Percentiles rank a stretch among this genome's conserved stretches.
Conservation (phyloP, 2,329 filamentous ascomycete genomes). For the Conoideocrella luteorostrata region DNA sequence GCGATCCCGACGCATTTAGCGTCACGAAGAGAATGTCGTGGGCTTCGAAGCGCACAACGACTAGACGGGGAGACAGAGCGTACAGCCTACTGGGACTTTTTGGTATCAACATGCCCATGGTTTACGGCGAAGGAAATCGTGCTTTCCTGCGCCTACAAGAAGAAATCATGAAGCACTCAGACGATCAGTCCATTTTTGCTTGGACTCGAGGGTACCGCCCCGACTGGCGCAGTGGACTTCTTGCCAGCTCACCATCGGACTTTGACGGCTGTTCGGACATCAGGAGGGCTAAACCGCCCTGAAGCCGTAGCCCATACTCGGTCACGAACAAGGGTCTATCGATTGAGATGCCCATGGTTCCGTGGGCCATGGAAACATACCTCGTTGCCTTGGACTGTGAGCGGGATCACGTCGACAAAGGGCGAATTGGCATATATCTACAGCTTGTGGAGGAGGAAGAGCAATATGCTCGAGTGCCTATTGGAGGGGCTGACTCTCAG, state of each 20-base stretch:
- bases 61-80: conserved; percentile 19
- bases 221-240: not conserved
- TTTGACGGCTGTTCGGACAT: conserved; percentile 2
- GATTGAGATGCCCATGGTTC: conserved; percentile 7
- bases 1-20: not conserved
- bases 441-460: not conserved
- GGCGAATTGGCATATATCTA: conserved; percentile 7
- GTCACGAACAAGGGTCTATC: conserved; percentile 9
- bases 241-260: not conserved
- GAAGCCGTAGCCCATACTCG: conserved; percentile 5
- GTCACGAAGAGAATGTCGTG: conserved; percentile 22
- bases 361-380: conserved; percentile 9
- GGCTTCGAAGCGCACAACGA: conserved; percentile 20
- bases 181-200: conserved; percentile 23
- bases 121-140: conserved; percentile 19
- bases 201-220: conserved; percentile 5
- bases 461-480: conserved; percentile 2
- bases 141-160: conserved; percentile 24
- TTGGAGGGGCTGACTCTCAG: not conserved
- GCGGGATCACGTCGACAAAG: not conserved
- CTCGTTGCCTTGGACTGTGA: conserved; percentile 8
- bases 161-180: conserved; percentile 20
- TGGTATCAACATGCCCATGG: conserved; percentile 23
- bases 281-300: not conserved
- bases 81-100: conserved; percentile 26